These are phyloP conservation scores for Phlebiopsis flavidoalba DNA, from an alignment of 768 basidiomycete species.

Conservation along the genomic window DNA sequence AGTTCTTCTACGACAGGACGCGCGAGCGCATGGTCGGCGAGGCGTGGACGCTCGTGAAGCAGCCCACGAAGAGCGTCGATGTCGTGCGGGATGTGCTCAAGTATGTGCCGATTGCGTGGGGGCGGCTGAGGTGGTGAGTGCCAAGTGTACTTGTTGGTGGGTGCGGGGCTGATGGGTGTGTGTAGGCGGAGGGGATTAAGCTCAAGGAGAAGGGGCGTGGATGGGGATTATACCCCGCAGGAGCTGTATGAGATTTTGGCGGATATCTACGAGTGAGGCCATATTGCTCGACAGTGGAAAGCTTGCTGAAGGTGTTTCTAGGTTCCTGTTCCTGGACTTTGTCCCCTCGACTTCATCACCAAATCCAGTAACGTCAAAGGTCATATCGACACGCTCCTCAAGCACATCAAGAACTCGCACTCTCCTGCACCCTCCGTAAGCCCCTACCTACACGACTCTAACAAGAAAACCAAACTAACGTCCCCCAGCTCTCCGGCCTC, in stretches of 20 bases:
- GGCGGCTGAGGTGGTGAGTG: conserved; percentile 68
- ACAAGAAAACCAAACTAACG: not conserved
- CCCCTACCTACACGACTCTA: not conserved
- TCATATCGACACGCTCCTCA: conserved; percentile 48
- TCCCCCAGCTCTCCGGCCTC: conserved; percentile 22
- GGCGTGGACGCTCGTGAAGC: conserved; percentile 56
- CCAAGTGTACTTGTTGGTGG: conserved; percentile 23
- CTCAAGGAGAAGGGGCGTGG: conserved; percentile 49
- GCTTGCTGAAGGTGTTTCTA: conserved; percentile 20
- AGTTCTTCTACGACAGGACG: conserved; percentile 65
- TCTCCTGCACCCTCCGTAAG: not conserved
- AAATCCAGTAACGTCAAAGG: conserved; percentile 45
- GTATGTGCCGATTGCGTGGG: conserved; percentile 66
- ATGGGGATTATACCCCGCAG: conserved; percentile 57
- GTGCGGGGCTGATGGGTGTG: not conserved
- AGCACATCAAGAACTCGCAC: conserved; percentile 47
- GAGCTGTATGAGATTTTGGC: conserved; percentile 61
- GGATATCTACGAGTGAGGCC: conserved; percentile 64
- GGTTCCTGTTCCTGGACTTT: conserved; percentile 73
- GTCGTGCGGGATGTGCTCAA: conserved; percentile 66
- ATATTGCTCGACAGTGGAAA: too few relatives aligned
- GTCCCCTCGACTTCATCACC: conserved; percentile 56
- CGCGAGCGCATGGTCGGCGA: conserved; percentile 46
- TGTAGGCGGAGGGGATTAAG: conserved; percentile 64
- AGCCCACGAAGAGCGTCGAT: conserved; percentile 51